Conservation (phyloP, 2,329 filamentous ascomycete species). For the Microcyclosporella mali region DNA sequence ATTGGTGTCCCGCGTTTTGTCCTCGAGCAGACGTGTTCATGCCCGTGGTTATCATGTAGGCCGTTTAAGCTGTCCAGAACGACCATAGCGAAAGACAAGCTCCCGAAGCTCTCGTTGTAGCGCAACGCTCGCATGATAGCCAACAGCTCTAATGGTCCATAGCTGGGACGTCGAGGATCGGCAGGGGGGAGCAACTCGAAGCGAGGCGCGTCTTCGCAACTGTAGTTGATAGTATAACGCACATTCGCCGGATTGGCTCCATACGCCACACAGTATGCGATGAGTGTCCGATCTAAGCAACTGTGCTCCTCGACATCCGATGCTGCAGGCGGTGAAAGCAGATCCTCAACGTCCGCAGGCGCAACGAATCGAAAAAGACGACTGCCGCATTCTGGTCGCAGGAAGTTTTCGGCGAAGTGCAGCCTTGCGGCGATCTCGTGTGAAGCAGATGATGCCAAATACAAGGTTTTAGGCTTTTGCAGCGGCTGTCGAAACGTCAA, state of each 20-base stretch:
- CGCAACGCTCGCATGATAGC: constrained; percentile 63
- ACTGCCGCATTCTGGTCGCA: constrained; percentile 61
- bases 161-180: constrained; percentile 46
- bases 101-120: constrained; percentile 63
- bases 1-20: constrained; percentile 53
- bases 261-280: constrained; percentile 65
- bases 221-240: constrained; percentile 54
- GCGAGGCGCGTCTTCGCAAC: constrained; percentile 60
- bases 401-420: constrained; percentile 54
- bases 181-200: constrained; percentile 58
- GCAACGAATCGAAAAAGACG: constrained; percentile 58
- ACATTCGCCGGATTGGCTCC: constrained; percentile 62
- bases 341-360: constrained; percentile 50
- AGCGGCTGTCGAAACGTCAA: constrained; percentile 56
- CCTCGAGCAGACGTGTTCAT: constrained; percentile 56
- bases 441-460: constrained; percentile 59
- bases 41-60: constrained; percentile 53
- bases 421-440: constrained; percentile 59
- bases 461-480: constrained; percentile 49
- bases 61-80: constrained; percentile 60
- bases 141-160: constrained; percentile 58
- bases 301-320: constrained; percentile 54
- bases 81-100: constrained; percentile 61
- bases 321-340: constrained; percentile 42
- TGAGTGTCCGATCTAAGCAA: constrained; percentile 60